Base-by-base conservation (phyloP, 2,329 filamentous ascomycete genomes). In the Stemphylium beticola region DNA sequence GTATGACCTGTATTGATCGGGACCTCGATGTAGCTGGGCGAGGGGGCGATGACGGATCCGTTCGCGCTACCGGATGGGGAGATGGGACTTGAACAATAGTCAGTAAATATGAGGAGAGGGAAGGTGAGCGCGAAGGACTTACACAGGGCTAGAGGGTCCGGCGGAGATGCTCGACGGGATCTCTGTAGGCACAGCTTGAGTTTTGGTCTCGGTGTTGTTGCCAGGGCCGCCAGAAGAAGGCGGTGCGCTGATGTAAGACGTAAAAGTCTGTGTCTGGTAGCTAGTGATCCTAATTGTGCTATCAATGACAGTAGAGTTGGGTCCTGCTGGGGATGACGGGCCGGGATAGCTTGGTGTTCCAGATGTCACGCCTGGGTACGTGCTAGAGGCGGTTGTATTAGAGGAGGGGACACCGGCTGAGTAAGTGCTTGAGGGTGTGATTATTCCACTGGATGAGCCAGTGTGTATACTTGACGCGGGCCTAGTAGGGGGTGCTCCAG, bases 131-230 rank as follows among this genome's bases (percentile, higher is more conserved):
- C 31, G 26, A 8, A 38, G 37, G 12, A 61, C 60, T 62, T 58
- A 68, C 69, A 67, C 67, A 57, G 67, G 64, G 8, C 66, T 66
- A 22, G 66, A 70, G 3, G 69, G 64, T 41, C 20, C 22, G 34
- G 41, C 49, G 42, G 65, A 61, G 24, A 62, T 51, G 46, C 55
- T 58, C 1, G 67, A 65, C 12, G 59, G 60, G 12, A 34, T 42
- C 49, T 62, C 67, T 29, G 67, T 70, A 6, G 60, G 38, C 4
- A 57, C 50, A 44, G 58, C 61, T 24, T 62, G 40, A n/a, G 58
- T 62, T 3, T 62, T 53, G 5, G 64, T 62, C 17, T 54, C 50
- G 18, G 58, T 63, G 24, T 49, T 52, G 17, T 55, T 55, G 38
- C 24, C 29, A 22, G 53, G 43, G 18, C 44, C 42, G 46, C 49